Percentiles rank a stretch among this genome's conserved stretches.
These are phyloP conservation scores for Colletotrichum tofieldiae DNA, from an alignment of 2,329 filamentous ascomycete genomes.

Conservation along the genomic window DNA sequence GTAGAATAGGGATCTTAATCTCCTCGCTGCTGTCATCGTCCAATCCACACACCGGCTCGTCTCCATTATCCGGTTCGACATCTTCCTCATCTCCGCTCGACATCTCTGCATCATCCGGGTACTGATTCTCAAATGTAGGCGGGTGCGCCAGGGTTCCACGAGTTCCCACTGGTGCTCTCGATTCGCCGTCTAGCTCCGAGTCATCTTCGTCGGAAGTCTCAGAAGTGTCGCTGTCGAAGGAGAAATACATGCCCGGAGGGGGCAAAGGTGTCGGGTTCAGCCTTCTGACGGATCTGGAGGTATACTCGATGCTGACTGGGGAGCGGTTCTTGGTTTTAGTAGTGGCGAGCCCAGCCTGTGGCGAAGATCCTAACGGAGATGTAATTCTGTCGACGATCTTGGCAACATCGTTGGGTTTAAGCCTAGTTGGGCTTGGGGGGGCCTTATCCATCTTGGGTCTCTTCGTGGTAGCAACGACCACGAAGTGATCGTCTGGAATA, in stretches of 20 bases:
- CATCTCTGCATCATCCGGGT: slow-evolving; percentile 57
- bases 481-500: slow-evolving; percentile 76
- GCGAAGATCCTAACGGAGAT: slow-evolving; percentile 59
- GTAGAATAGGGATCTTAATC: slow-evolving; percentile 45
- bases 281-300: slow-evolving; percentile 58
- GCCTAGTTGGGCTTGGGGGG: slow-evolving; percentile 3
- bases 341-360: slow-evolving; percentile 42
- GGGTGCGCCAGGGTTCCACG: slow-evolving; percentile 51
- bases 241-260: slow-evolving; percentile 68
- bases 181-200: slow-evolving; percentile 49
- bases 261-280: slow-evolving; percentile 66
- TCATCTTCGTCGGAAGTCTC: slow-evolving; percentile 49
- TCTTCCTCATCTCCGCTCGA: slow-evolving; percentile 57
- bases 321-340: slow-evolving; percentile 1
- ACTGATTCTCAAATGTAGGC: slow-evolving; percentile 57
- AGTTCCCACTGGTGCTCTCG: slow-evolving; percentile 50
- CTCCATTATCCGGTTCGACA: slow-evolving; percentile 45
- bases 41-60: slow-evolving; percentile 36
- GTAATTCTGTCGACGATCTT: slow-evolving; percentile 60
- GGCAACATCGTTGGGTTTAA: slow-evolving; percentile 52
- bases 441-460: slow-evolving; percentile 54
- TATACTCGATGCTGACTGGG: slow-evolving; percentile 62
- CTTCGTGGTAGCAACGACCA: slow-evolving; percentile 68
- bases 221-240: slow-evolving; percentile 60
- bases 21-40: slow-evolving; percentile 16